Evolutionary conservation across 306 rosid species (phyloP), one percentile per base, ranked within the genome.

Genomic region (Cucurbita ficifolia): DNA sequence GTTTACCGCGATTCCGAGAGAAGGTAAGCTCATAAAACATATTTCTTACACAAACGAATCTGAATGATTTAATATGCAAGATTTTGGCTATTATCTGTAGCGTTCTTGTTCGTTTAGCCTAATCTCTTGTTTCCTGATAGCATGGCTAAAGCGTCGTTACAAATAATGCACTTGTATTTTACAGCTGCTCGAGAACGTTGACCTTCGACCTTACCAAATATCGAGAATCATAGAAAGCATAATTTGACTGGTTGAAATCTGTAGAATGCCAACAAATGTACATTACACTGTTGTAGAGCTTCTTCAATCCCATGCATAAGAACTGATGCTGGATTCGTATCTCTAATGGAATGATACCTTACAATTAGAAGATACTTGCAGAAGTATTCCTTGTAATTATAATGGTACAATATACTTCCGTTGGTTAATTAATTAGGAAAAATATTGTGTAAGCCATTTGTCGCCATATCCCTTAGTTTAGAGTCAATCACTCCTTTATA

Each of bases 141-240:
- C 10, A 42, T 24, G 13, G 18, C 39, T 39, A 53, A 22, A 38
- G 17, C 19, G 19, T 40, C 35, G n/a, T 68, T 38, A 18, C 39
- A 64, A 53, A 76, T 76, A 63, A 35, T 76, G 56, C 38, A 19
- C 29, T 83, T 81, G 29, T 39, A 53, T 75, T 76, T 77, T 70
- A 77, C 97, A 95, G 99, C 77, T 95, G 97, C 86, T 95, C 99
- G 52, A 82, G 86, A 79, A 95, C 97, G 13, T 82, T 95, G 81
- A 83, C 97, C 71, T 91, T 95, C 76, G 95, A 95, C 87, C 85
- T 95, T 72, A 89, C 96, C 21, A 89, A 87, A 52, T 95, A 86
- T 64, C 96, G 91, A 50, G 97, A 89, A 84, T 77, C 82, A 17
- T 90, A 73, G 78, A 79, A 29, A 42, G 57, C 79, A n/a, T 74